Evolutionary conservation across 139 green algal genomes (phyloP).

Genomic region (Zygnema circumcarinatum): DNA sequence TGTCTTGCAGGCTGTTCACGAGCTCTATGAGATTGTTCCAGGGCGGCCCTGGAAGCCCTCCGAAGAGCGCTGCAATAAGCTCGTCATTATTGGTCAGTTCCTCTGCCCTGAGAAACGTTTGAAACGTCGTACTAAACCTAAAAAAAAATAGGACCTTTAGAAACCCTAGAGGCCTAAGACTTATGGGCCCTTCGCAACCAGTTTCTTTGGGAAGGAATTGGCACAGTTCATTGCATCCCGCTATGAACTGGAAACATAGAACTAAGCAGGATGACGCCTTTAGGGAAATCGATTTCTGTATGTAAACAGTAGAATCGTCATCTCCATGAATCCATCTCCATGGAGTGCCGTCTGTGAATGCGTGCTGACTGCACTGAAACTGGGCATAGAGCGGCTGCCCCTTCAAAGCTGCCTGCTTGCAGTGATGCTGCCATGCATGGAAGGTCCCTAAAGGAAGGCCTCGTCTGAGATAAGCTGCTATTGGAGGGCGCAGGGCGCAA

Average conservation of each 20-base stretch:
- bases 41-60: conserved; percentile 62
- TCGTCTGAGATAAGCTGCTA: neutral
- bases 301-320: neutral
- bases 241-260: too few species aligned
- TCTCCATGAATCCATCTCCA: neutral
- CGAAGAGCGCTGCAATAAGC: conserved; percentile 37
- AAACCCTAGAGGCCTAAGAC: too few species aligned
- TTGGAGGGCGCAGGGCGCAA: neutral
- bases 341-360: neutral
- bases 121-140: too few species aligned
- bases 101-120: too few species aligned
- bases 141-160: too few species aligned
- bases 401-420: neutral
- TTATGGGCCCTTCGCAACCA: neutral
- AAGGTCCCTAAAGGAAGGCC: neutral
- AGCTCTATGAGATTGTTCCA: conserved; percentile 80
- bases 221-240: too few species aligned
- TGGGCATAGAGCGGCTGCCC: neutral
- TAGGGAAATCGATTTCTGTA: neutral
- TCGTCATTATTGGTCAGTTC: conserved; percentile 63
- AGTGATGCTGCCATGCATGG: neutral
- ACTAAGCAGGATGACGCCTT: too few species aligned
- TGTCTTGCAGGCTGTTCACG: conserved; percentile 75
- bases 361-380: neutral
- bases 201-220: too few species aligned